Evolutionary conservation across 169 alveolate genomes (phyloP), one percentile per base, ranked within the genome.

Genomic region (Fabrea salina): DNA sequence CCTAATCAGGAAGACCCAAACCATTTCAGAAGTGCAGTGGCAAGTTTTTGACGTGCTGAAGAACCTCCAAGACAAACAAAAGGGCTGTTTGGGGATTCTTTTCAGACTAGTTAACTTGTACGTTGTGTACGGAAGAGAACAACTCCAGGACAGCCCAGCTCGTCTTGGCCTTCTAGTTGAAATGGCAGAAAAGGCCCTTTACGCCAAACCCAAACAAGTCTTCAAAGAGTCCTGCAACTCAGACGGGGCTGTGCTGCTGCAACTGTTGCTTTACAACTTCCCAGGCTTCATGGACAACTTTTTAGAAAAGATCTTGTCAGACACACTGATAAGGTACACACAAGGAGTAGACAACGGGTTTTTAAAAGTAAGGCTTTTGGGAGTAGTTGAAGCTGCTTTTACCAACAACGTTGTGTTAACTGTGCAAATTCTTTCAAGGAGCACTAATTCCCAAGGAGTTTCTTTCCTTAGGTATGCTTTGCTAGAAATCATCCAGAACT

Each of bases 11-110:
- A 27, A 61, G 39, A 37, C 44, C 1, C 11, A 61, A 4, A 1
- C 44, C 8, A 35, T 61, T 32, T 61, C 74, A 30, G n/a, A 11
- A n/a, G n/a, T 61, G 8, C 51, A 61, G 39, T 64, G 75, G 75
- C 57, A 35, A 19, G 7, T 64, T 13, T 64, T 64, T 7, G 19
- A 3, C 3, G 11, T 32, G 2, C 50, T 64, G 8, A 8, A 8
- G 4, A 11, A 7, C 4, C n/a, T 37, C n/a, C 75, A 64, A 40
- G 35, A 5, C 22, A 64, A 30, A 11, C 56, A 64, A 35, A 37
- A 64, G 6, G 54, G 30, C 27, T 35, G 57, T 40, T 40, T 64
- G 0, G 33, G 16, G 8, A 5, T 8, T 16, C 1, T 64, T n/a
- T 33, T 64, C 27, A 32, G 11, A 8, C 57, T 64, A n/a, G 25